Base-by-base conservation (phyloP, 352 stramenopile species). In the Aphanomyces stellatus region DNA sequence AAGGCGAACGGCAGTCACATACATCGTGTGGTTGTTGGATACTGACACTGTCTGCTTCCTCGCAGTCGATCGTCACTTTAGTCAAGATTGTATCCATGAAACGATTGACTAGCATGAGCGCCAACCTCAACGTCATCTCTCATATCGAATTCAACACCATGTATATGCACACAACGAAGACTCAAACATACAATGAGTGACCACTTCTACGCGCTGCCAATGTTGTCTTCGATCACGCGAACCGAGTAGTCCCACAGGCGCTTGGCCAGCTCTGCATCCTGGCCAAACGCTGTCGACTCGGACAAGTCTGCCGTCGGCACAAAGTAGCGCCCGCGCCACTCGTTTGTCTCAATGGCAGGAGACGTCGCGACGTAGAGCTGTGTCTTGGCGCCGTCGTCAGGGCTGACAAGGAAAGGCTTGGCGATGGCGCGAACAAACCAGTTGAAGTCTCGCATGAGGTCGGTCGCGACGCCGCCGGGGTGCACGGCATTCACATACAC, bases 401-500 rank as follows among this genome's bases (percentile, higher is more conserved):
- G 10, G 2, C 13, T 35, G n/a, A 11, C 8, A 19, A 55, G 46
- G 11, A 67, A 55, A n/a, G 19, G 41, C 24, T 25, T 37, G 3
- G 51, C 1, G 33, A 67, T 1, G 19, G 33, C 7, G 6, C 49
- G 60, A 25, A 67, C 49, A 22, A 67, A 42, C 24, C 41, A 67
- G 7, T 22, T 59, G 49, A 19, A 3, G 3, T 57, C 37, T n/a
- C 27, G 41, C 8, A 57, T 41, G 11, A 59, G n/a, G 2, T 43
- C 33, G n/a, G 40, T 59, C 5, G 4, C 19, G 0, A 67, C 42
- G 0, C 71, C 35, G 17, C 72, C 72, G 2, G 72, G 72, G 34
- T 78, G 72, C n/a, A 69, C 51, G 0, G 70, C 70, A n/a, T 73
- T 57, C 0, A 69, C 71, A 3, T 66, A 49, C 13, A 78, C 64